Conservation (phyloP, 148 eudicot genomes). For the Polygonum maritimum region DNA sequence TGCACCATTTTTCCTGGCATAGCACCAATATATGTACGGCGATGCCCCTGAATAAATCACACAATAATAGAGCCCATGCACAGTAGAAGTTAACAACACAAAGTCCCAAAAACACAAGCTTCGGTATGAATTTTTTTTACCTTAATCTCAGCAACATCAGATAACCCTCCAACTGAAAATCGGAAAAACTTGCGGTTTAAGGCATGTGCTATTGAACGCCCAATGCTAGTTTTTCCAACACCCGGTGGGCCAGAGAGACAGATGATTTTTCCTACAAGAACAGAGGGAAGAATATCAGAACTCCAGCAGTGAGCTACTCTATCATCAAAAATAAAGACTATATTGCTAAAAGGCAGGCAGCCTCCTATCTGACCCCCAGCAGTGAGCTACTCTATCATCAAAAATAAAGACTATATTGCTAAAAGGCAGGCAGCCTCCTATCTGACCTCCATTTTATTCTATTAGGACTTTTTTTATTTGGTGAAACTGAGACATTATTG, state of each 20-base stretch:
- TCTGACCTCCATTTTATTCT: background rate
- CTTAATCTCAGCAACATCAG: conserved; percentile 99
- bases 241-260: conserved; percentile 99
- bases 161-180: conserved; percentile 97
- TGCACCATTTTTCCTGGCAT: conserved; percentile 99
- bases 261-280: conserved; percentile 56
- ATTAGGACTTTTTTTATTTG: background rate
- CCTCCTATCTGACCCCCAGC: background rate
- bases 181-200: conserved; percentile 92
- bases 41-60: conserved; percentile 67
- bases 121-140: conserved; percentile 19
- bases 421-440: background rate
- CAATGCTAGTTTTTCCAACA: conserved; percentile 98
- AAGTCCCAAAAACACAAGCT: background rate
- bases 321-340: background rate
- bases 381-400: too few species aligned
- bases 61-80: background rate
- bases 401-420: background rate
- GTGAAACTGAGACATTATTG: background rate
- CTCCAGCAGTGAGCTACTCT: too few species aligned
- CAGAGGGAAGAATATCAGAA: background rate
- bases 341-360: background rate
- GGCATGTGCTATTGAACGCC: conserved; percentile 98
- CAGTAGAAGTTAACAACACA: background rate
- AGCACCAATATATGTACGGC: conserved; percentile 98